These are phyloP conservation scores for Paramecium caudatum DNA, from an alignment of 73 alveolate genomes.

Conservation along the genomic window DNA sequence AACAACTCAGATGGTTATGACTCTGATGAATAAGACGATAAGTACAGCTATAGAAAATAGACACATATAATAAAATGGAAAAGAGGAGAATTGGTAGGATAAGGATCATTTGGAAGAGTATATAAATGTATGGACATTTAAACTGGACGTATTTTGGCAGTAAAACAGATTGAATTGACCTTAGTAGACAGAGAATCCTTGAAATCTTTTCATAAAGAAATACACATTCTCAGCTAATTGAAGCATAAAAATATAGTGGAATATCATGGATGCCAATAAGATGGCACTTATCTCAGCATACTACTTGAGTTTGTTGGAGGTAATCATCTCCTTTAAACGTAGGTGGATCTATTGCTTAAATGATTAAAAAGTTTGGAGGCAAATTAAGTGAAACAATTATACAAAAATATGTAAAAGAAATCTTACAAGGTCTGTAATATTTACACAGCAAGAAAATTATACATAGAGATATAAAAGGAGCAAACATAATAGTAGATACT, in stretches of 20 bases:
- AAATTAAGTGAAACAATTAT: slow-evolving; percentile 78
- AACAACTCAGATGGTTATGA: slow-evolving; percentile 35
- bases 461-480: slow-evolving; percentile 80
- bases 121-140: neutral
- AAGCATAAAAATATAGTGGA: slow-evolving; percentile 79
- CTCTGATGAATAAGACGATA: slow-evolving; percentile 12
- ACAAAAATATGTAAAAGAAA: slow-evolving; percentile 62
- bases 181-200: slow-evolving; percentile 68
- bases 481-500: slow-evolving; percentile 76
- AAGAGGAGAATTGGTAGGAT: slow-evolving; percentile 16
- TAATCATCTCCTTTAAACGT: neutral
- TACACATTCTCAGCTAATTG: slow-evolving; percentile 73
- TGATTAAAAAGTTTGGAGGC: slow-evolving; percentile 79
- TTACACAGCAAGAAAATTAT: slow-evolving; percentile 71
- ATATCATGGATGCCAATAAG: slow-evolving; percentile 50
- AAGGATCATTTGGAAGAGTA: slow-evolving; percentile 22
- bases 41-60: no score
- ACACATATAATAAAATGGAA: slow-evolving; percentile 35
- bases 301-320: slow-evolving; percentile 47
- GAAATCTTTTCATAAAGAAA: slow-evolving; percentile 77
- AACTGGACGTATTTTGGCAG: slow-evolving; percentile 88
- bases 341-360: slow-evolving; percentile 81
- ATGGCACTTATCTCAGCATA: slow-evolving; percentile 38
- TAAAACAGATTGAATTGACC: slow-evolving; percentile 75
- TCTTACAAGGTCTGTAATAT: slow-evolving; percentile 70